These are phyloP conservation scores for Colletotrichum sp. DNA, from an alignment of 2,329 filamentous ascomycete species.

Conservation along the genomic window DNA sequence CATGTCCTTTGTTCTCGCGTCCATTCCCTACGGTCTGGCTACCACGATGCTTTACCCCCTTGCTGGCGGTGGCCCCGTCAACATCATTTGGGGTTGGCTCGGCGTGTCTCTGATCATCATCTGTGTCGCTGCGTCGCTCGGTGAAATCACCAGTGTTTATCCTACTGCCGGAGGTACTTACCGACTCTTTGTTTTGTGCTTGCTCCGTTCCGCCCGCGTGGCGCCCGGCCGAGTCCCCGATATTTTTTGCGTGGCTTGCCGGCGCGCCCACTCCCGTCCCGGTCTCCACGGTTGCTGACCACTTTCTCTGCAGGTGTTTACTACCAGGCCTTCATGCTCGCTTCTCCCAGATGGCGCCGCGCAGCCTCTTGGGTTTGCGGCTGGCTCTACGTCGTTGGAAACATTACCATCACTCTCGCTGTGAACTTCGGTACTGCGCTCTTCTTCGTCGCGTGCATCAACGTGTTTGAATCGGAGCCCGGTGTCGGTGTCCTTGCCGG, in stretches of 20 bases:
- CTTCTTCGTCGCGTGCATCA: slow-evolving; percentile 60
- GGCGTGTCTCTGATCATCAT: slow-evolving; percentile 72
- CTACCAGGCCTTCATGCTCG: slow-evolving; percentile 79
- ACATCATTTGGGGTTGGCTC: slow-evolving; percentile 77
- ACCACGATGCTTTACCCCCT: slow-evolving; percentile 74
- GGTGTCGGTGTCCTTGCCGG: slow-evolving; percentile 49
- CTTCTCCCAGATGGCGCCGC: slow-evolving; percentile 63
- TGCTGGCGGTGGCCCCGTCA: slow-evolving; percentile 68
- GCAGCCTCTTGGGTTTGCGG: slow-evolving; percentile 74
- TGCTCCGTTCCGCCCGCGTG: not conserved
- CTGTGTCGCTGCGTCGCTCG: slow-evolving; percentile 72
- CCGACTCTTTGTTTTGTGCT: not conserved
- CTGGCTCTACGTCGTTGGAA: slow-evolving; percentile 79
- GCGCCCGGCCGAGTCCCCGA: not conserved
- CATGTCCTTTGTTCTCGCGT: slow-evolving; percentile 79
- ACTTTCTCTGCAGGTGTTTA: slow-evolving; percentile 57
- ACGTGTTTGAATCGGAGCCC: slow-evolving; percentile 54
- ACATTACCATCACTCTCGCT: slow-evolving; percentile 83
- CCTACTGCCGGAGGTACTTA: slow-evolving; percentile 71
- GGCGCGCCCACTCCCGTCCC: not conserved
- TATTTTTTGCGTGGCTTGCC: not conserved
- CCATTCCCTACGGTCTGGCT: slow-evolving; percentile 75
- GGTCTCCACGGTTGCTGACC: slow-evolving; percentile 15
- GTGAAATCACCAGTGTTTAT: slow-evolving; percentile 78
- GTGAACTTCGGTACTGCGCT: slow-evolving; percentile 82